Base-by-base conservation (phyloP, 257 asterid genomes). In the Solanum pennellii region DNA sequence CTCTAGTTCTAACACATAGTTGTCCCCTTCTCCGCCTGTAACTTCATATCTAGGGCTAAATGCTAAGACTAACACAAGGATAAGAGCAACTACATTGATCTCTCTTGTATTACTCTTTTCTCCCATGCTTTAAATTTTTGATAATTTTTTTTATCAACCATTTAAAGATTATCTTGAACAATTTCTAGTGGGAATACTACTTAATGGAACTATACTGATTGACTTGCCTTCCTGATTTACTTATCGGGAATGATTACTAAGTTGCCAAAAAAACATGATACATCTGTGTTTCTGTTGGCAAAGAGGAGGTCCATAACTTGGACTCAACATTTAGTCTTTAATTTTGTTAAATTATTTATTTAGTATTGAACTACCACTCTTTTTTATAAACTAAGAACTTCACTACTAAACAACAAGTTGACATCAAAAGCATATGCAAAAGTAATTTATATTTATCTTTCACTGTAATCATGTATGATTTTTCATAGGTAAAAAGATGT, bases 401-500 rank as follows among this genome's bases (percentile, higher is more conserved):
- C 56, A 23, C 41, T 21, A 41, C 56, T 39, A 41, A 75, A 20
- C 11, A 37, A 23, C 56, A 39, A 41, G 12, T 75, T 75, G 56
- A 49, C 33, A n/a, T 76, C 83, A 42, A 42, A 76, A 76, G 60
- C 60, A 42, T 76, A 23, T 76, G 35, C 21, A 76, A 11, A 21
- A 29, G 29, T 82, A 18, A 27, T 79, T 29, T 47, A 29, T 45
- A 80, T 27, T 47, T 47, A 80, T 49, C 21, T 20, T 31, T 31
- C 71, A 11, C 79, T 89, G 87, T 84, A 29, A 25, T 86, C 65
- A 27, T 85, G 77, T 72, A 65, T 52, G 75, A 86, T 72, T 82
- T 85, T 87, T 89, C 66, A 76, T 92, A 97, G 99, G 99, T 96
- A 73, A 97, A 97, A 93, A 93, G 99, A 93, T 97, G 99, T 90